Percentiles rank a stretch among this genome's conserved stretches.
Conservation (phyloP, 768 basidiomycete species). For the Porpolomopsis calyptriformis region DNA sequence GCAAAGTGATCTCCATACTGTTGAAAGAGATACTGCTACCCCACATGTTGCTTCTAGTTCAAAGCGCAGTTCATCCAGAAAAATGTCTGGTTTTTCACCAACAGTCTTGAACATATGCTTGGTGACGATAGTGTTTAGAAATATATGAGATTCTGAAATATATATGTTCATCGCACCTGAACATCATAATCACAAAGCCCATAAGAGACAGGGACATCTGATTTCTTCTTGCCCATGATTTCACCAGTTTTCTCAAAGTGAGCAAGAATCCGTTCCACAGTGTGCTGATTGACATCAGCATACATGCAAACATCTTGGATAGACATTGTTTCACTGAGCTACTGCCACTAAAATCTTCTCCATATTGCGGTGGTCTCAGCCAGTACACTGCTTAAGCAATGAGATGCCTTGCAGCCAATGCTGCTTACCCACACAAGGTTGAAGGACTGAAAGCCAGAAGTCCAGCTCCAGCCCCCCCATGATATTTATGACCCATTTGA, state of each 20-base stretch:
- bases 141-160: too few relatives aligned
- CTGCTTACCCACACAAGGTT: too few relatives aligned
- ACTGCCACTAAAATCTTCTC: too few relatives aligned
- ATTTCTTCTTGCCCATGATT: not conserved
- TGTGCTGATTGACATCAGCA: not conserved
- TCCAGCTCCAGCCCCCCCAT: too few relatives aligned
- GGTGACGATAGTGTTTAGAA: not conserved
- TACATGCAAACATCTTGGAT: not conserved
- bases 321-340: not conserved
- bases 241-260: not conserved
- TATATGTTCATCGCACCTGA: not conserved
- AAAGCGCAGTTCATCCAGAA: conserved; percentile 12
- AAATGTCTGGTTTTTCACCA: conserved; percentile 9
- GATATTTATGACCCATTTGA: too few relatives aligned
- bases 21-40: conserved; percentile 7
- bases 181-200: not conserved
- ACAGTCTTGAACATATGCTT: not conserved
- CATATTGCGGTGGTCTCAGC: too few relatives aligned
- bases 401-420: too few relatives aligned
- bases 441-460: too few relatives aligned
- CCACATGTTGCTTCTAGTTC: conserved; percentile 10
- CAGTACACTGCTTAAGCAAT: too few relatives aligned
- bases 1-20: conserved; percentile 13
- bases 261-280: not conserved
- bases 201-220: too few relatives aligned